A percentile compares a stretch with the other conserved stretches of the same genome.
Conservation (phyloP, 2,329 filamentous ascomycete species). For the Paracoccidioides lutzii region DNA sequence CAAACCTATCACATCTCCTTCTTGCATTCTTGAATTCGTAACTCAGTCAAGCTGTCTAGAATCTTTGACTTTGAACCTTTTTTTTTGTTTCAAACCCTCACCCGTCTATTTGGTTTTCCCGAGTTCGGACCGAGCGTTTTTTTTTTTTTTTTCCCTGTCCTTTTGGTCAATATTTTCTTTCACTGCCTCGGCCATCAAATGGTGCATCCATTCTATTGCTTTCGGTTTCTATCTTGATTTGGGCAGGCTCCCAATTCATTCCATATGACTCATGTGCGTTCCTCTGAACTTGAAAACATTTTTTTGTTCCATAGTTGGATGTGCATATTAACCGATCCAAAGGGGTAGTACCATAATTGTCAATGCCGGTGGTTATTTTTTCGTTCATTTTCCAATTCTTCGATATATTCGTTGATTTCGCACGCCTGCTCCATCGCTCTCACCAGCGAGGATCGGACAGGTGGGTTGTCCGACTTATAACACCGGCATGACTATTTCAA, state of each 20-base stretch:
- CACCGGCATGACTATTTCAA: slow-evolving; percentile 24
- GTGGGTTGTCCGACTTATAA: slow-evolving; percentile 15
- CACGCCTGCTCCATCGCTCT: slow-evolving; percentile 19
- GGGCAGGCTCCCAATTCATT: slow-evolving; percentile 19
- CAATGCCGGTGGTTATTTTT: slow-evolving; percentile 25
- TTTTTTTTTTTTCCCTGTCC: too few species aligned
- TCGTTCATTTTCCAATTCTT: slow-evolving; percentile 19
- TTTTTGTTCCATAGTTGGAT: slow-evolving; percentile 25
- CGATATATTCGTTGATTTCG: slow-evolving; percentile 18
- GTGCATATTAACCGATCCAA: slow-evolving; percentile 24
- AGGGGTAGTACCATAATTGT: slow-evolving; percentile 17
- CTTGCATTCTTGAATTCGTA: too few species aligned
- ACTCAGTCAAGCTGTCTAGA: too few species aligned
- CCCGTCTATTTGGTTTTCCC: too few species aligned
- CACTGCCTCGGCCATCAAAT: not conserved
- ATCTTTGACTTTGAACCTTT: too few species aligned
- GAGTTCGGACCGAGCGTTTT: too few species aligned
- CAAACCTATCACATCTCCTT: too few species aligned
- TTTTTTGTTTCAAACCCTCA: too few species aligned
- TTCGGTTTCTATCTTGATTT: not conserved
- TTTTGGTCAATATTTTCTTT: too few species aligned
- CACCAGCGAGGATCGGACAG: slow-evolving; percentile 11
- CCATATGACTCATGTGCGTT: slow-evolving; percentile 19
- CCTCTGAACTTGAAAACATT: slow-evolving; percentile 13
- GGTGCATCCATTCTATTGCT: not conserved